Evolutionary conservation across 2,329 filamentous ascomycete species (phyloP), one percentile per base, ranked within the genome.

Genomic region (Clarireedia paspali): DNA sequence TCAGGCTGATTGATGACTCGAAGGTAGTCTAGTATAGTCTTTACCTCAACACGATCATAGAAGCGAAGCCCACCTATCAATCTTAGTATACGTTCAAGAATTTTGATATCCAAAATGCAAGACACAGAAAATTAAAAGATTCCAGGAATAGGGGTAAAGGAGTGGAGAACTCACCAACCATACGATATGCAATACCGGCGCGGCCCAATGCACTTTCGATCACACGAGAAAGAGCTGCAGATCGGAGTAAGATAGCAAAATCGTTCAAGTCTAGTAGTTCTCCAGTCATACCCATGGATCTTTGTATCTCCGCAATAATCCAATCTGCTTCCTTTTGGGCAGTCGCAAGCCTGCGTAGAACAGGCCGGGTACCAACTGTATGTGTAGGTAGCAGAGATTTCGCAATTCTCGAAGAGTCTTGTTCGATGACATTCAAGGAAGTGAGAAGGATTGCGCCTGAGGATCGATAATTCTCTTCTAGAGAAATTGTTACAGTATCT

Each of bases 401-500:
- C 56, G 87, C 78, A 52, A 91, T 94, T 57, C 92, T 80, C 38
- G 81, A 82, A 50, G 80, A 80, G 70, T 99, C 92, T 70, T 97
- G 92, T 69, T 96, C 85, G 59, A 99, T 97, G 48, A 99, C 84
- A 59, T 85, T 82, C 58, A 95, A 78, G 0, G 94, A 91, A 5
- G 88, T 83, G 57, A 82, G 79, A 24, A 97, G 76, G 57, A 99
- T 96, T 6, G 84, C 84, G 40, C 86, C 89, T 0, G 91, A 95
- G 1, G 92, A 97, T 23, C 92, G 83, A 68, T 99, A 99, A 66
- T 97, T 99, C 66, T 96, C 88, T 68, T 96, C 89, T 2, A 99
- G 76, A 5, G 92, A 84, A 46, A 96, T 83, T 57, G 94, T 87
- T 4, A 90, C 80, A 0, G 91, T 94, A 26, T 87, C 80, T 0